A percentile compares a stretch with the other conserved stretches of the same genome.
Evolutionary conservation across 2,329 filamentous ascomycete genomes (phyloP).

Genomic region (Cladosporium sp.): DNA sequence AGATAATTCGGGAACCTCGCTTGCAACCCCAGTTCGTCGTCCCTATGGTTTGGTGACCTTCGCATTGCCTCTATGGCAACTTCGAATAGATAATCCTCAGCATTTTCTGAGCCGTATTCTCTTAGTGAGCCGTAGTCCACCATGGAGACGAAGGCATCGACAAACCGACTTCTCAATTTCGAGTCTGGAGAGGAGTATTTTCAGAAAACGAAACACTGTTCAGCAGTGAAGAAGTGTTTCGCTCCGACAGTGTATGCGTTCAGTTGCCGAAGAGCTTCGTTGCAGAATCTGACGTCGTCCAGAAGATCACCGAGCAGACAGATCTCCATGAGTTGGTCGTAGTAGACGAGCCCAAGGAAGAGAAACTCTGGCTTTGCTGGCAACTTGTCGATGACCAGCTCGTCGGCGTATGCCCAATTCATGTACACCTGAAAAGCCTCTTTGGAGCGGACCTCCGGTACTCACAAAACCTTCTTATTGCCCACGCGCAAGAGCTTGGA

Average conservation of each 20-base stretch:
- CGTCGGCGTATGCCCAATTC: background rate
- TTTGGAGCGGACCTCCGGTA: conserved; percentile 9
- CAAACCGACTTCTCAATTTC: background rate
- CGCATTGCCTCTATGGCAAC: too few relatives aligned
- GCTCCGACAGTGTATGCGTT: background rate
- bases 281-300: background rate
- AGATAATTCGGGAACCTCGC: too few relatives aligned
- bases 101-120: too few relatives aligned
- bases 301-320: background rate
- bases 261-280: background rate
- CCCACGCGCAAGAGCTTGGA: conserved; percentile 7
- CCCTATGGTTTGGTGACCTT: too few relatives aligned
- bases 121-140: too few relatives aligned
- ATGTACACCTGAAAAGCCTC: background rate
- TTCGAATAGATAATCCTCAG: too few relatives aligned
- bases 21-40: too few relatives aligned
- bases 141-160: background rate
- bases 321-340: background rate
- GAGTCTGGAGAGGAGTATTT: background rate
- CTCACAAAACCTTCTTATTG: conserved; percentile 12
- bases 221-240: background rate
- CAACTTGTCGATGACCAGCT: background rate
- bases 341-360: too few relatives aligned
- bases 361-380: background rate
- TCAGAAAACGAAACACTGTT: background rate